Evolutionary conservation across 2,329 filamentous ascomycete genomes (phyloP), one percentile per base, ranked within the genome.

Genomic region (Nemania abortiva): DNA sequence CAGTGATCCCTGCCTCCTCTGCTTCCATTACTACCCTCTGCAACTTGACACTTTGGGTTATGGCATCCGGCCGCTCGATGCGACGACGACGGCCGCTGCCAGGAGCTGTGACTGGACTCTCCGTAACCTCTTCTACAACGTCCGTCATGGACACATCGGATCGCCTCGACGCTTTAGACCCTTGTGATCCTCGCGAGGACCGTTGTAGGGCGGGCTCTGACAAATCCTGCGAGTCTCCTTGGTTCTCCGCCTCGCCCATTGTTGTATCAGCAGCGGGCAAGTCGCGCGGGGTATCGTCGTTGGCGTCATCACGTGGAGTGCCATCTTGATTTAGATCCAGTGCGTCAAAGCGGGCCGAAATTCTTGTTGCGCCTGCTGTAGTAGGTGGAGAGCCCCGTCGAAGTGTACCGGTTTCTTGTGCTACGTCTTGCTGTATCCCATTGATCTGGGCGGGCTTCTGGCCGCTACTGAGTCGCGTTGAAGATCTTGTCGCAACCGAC

Each of bases 51-150:
- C 82, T 84, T 2, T 82, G 84, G 1, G 79, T 80, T 7, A 82
- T 68, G 1, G 79, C 69, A 49, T 78, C 79, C 39, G 77, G 78
- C 7, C 79, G 74, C 15, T 76, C 78, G 15, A 86, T 74, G 3
- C 76, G 81, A 29, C 83, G 82, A 57, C 86, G 79, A 9, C 82
- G 83, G 1, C 87, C 88, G 70, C 86, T 89, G 2, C 87, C 88
- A 0, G 87, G 88, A 15, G 86, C 87, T 71, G 86, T 77, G 9
- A 73, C 78, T 0, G 88, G 88, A 65, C 87, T 89, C 73, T 90
- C 87, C 42, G 79, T 81, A 15, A 88, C 81, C 74, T 86, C 84
- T 56, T 86, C 83, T 18, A 74, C 70, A 3, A 72, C 39, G 27
- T 70, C 68, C 24, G 59, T 49, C 63, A 70, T 55, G 0, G 70